phyloP scores from a whole-genome alignment of 1,284 basidiomycete species.

The Sanghuangporus sanghuang region DNA sequence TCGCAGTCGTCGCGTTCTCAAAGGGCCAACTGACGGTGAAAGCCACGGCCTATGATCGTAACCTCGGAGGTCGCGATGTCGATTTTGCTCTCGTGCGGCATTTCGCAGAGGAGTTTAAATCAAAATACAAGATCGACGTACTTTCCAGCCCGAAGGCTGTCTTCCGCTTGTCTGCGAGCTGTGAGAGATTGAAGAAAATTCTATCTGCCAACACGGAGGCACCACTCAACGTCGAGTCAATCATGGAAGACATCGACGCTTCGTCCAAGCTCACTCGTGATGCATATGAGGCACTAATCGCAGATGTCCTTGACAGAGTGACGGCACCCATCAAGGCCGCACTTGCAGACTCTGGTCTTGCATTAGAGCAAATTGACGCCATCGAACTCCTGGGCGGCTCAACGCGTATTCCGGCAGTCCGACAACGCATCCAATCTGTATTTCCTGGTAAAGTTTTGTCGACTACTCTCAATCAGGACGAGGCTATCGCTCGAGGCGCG shows the following conservation, averaged over 20 bases:
- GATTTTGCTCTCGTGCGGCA: constrained; percentile 84
- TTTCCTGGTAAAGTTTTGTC: constrained; percentile 70
- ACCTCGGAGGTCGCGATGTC: constrained; percentile 92
- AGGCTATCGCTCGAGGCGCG: constrained; percentile 89
- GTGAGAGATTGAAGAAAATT: constrained; percentile 72
- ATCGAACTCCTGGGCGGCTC: constrained; percentile 68
- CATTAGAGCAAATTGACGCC: constrained; percentile 55
- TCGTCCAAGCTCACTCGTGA: constrained; percentile 55
- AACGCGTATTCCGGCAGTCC: constrained; percentile 66
- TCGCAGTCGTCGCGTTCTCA: constrained; percentile 83
- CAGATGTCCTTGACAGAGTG: constrained; percentile 49
- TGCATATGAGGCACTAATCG: constrained; percentile 53
- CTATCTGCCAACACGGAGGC: constrained; percentile 82
- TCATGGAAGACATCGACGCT: constrained; percentile 86
- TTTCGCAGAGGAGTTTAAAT: constrained; percentile 87
- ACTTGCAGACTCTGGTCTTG: constrained; percentile 52
- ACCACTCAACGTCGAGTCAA: constrained; percentile 85
- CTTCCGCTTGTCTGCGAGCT: constrained; percentile 82
- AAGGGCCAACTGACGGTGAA: constrained; percentile 88
- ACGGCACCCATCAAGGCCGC: constrained; percentile 50
- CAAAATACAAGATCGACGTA: constrained; percentile 94
- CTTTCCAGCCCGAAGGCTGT: constrained; percentile 83
- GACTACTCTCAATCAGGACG: constrained; percentile 92
- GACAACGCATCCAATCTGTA: constrained; percentile 56
- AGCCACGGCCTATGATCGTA: constrained; percentile 81